Percentiles rank a stretch among this genome's conserved stretches.
Conservation (phyloP, 1,284 basidiomycete genomes). For the Coriolopsis trogii region DNA sequence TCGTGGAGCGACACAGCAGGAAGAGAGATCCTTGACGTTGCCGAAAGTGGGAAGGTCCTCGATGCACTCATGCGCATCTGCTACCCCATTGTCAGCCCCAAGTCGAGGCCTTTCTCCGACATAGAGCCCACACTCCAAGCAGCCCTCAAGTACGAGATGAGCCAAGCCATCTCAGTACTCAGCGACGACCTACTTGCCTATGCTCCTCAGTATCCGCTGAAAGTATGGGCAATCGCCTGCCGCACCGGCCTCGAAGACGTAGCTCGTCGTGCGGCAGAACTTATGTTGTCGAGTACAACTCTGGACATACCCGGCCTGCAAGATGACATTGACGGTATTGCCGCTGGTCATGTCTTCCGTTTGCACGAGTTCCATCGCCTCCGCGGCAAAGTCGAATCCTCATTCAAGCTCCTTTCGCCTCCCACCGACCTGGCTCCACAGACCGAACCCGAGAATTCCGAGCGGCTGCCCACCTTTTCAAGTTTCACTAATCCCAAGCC, state of each 20-base stretch:
- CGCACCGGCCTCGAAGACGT: conserved; percentile 13
- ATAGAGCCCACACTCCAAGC: conserved; percentile 10
- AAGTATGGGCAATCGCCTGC: conserved; percentile 22
- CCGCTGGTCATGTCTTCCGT: conserved; percentile 20
- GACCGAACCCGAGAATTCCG: neutral
- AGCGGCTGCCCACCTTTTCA: too few species aligned
- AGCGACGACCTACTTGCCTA: conserved; percentile 7
- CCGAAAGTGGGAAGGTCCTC: too few species aligned
- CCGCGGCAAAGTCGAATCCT: neutral
- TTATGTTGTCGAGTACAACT: neutral
- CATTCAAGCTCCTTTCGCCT: conserved; percentile 2
- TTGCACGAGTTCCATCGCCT: conserved; percentile 17
- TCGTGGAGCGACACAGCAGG: too few species aligned
- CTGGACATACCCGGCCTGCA: neutral
- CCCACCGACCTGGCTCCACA: neutral
- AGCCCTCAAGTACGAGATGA: conserved; percentile 25
- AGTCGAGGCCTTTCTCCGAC: neutral
- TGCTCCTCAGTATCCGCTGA: conserved; percentile 4
- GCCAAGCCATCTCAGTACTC: conserved; percentile 4
- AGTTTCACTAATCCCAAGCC: neutral
- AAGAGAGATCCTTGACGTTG: too few species aligned
- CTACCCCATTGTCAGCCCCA: conserved; percentile 23
- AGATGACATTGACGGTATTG: conserved; percentile 4
- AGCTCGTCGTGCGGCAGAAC: conserved; percentile 3
- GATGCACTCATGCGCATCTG: conserved; percentile 18